Percentiles rank a stretch among this genome's conserved stretches.
phyloP scores from a whole-genome alignment of 148 eudicot genomes.

The Vaccinium darrowii region DNA sequence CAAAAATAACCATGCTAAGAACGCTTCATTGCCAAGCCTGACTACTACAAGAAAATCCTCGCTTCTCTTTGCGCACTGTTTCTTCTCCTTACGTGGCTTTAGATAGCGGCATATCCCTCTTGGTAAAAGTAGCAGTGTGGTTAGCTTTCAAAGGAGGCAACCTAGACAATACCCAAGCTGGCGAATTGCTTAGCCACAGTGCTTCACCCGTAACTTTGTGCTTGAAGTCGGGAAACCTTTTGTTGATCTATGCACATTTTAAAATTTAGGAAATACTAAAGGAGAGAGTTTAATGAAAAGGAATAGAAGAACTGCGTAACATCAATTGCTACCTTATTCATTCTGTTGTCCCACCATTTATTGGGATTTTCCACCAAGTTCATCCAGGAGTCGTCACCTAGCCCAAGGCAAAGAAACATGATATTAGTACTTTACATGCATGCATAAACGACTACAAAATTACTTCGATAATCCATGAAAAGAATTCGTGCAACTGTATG shows the following conservation, averaged over 20 bases:
- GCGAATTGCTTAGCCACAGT: conserved; percentile 40
- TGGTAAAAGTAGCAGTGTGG: background rate
- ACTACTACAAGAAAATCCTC: background rate
- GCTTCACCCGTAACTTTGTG: conserved; percentile 43
- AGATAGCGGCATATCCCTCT: background rate
- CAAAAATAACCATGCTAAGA: background rate
- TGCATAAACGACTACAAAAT: background rate
- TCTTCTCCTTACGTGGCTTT: background rate
- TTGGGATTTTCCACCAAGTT: conserved; percentile 44
- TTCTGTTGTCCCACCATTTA: conserved; percentile 60
- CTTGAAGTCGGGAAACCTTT: conserved; percentile 43
- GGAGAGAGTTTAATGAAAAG: background rate
- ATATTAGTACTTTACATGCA: background rate
- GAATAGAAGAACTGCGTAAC: background rate
- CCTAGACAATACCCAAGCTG: conserved; percentile 36
- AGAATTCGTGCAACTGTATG: background rate
- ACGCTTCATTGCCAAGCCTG: background rate
- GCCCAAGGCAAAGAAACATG: background rate
- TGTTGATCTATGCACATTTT: conserved; percentile 17
- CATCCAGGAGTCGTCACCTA: conserved; percentile 35
- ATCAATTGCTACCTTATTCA: conserved; percentile 25
- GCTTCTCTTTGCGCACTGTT: background rate
- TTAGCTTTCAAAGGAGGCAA: conserved; percentile 37
- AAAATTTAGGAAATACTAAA: background rate
- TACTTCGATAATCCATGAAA: background rate